A percentile compares a stretch with the other conserved stretches of the same genome.
Evolutionary conservation across 805 yeast genomes (phyloP).

Genomic region (Candida coleopterorum): DNA sequence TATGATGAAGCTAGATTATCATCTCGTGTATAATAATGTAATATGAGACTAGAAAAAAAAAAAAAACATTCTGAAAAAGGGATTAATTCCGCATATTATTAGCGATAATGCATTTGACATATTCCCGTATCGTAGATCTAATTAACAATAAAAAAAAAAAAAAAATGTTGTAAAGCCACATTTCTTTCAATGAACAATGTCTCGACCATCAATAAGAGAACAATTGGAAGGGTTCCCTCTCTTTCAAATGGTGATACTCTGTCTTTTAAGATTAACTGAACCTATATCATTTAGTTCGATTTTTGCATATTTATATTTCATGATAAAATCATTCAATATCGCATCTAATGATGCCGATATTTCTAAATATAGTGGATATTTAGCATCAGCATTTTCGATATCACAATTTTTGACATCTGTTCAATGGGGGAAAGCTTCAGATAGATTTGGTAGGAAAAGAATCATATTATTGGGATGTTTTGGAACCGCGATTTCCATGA

Average conservation of each 20-base stretch:
- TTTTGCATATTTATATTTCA: constrained; percentile 60
- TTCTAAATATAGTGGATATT: constrained; percentile 56
- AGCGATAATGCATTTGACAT: too few species aligned
- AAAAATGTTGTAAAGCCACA: neutral
- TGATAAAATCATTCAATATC: constrained; percentile 56
- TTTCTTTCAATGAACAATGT: too few species aligned
- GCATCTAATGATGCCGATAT: constrained; percentile 47
- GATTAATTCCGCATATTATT: neutral
- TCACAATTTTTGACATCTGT: constrained; percentile 54
- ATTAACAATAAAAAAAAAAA: too few species aligned
- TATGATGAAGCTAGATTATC: constrained; percentile 21
- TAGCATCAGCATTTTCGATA: constrained; percentile 57
- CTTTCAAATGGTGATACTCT: constrained; percentile 39
- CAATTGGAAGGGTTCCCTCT: constrained; percentile 56
- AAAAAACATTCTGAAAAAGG: too few species aligned
- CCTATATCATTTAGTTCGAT: constrained; percentile 62
- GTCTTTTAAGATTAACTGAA: constrained; percentile 50
- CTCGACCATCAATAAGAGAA: constrained; percentile 21
- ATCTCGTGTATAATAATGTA: constrained; percentile 3
- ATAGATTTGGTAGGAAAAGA: constrained; percentile 52
- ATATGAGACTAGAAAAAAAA: neutral
- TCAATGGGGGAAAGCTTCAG: constrained; percentile 57
- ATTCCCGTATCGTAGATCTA: too few species aligned
- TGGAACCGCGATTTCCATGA: constrained; percentile 47
- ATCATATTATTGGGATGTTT: constrained; percentile 47